These are phyloP conservation scores for Prunus fruticosa DNA, from an alignment of 306 rosid species.

Conservation along the genomic window DNA sequence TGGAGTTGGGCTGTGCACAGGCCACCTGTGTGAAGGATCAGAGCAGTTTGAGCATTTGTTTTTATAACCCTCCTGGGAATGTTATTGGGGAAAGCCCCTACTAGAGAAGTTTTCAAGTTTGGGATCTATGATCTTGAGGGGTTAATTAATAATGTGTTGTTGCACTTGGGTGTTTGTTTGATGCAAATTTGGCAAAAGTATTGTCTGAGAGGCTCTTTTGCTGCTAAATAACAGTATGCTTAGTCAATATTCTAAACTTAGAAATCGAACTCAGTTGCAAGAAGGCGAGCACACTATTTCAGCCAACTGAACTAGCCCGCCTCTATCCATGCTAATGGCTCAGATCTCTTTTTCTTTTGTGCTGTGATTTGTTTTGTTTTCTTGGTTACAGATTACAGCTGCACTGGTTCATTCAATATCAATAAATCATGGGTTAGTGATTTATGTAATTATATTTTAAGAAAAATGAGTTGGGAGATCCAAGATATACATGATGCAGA, in stretches of 20 bases:
- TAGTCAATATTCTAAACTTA: too few species aligned
- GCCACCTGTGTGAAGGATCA: constrained; percentile 53
- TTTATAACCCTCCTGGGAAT: constrained; percentile 78
- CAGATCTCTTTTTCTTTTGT: background rate
- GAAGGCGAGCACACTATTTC: too few species aligned
- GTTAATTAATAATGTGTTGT: background rate
- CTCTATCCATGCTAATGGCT: background rate
- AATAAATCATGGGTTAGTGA: background rate
- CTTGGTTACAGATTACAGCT: background rate
- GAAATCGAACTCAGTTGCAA: too few species aligned
- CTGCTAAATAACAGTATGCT: background rate
- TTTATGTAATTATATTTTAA: background rate
- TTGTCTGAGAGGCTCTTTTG: background rate
- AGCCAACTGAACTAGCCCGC: too few species aligned
- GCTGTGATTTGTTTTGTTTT: background rate
- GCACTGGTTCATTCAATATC: background rate
- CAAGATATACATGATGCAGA: background rate
- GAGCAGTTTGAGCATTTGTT: constrained; percentile 59
- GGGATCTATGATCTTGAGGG: background rate
- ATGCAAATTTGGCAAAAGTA: background rate
- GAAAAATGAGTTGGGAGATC: background rate
- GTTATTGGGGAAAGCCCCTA: constrained; percentile 68
- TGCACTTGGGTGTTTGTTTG: background rate
- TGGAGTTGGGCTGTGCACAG: constrained; percentile 60
- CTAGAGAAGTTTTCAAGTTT: constrained; percentile 5